Conservation (phyloP, 202 grass and related monocot genomes). For the Panicum virgatum region DNA sequence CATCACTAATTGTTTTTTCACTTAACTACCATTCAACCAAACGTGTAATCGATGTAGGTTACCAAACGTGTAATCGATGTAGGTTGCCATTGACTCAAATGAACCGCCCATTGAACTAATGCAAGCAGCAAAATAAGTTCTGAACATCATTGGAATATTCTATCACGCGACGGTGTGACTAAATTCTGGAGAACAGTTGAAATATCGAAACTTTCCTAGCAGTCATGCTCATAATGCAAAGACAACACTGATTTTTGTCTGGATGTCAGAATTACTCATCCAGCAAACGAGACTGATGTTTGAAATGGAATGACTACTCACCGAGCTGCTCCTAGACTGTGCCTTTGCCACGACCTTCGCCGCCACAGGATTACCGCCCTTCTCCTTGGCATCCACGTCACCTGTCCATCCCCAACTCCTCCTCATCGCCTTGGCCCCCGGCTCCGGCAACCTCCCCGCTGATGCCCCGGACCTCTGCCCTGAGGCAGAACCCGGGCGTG, state of each 20-base stretch:
- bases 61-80: too few relatives aligned
- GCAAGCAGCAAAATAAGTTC: neutral
- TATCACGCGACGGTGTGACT: neutral
- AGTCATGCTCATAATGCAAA: neutral
- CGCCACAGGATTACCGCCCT: neutral
- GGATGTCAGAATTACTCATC: neutral
- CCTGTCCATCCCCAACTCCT: constrained; percentile 52
- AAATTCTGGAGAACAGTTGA: neutral
- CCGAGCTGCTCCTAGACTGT: constrained; percentile 50
- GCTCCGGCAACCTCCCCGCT: constrained; percentile 24
- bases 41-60: too few relatives aligned
- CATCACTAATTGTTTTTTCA: too few relatives aligned
- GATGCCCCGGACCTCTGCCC: constrained; percentile 34
- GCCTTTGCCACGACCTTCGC: constrained; percentile 32
- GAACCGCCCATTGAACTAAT: neutral
- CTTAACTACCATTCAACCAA: too few relatives aligned
- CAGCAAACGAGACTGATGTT: neutral
- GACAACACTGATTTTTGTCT: neutral
- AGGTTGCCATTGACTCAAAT: too few relatives aligned
- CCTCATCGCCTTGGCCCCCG: constrained; percentile 51
- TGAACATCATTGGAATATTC: neutral
- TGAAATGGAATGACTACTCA: constrained; percentile 42
- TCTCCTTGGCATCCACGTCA: neutral
- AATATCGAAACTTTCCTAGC: neutral
- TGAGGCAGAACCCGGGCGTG: constrained; percentile 51